Evolutionary conservation across 345 rosid genomes (phyloP).

Genomic region (Eucalyptus grandis): DNA sequence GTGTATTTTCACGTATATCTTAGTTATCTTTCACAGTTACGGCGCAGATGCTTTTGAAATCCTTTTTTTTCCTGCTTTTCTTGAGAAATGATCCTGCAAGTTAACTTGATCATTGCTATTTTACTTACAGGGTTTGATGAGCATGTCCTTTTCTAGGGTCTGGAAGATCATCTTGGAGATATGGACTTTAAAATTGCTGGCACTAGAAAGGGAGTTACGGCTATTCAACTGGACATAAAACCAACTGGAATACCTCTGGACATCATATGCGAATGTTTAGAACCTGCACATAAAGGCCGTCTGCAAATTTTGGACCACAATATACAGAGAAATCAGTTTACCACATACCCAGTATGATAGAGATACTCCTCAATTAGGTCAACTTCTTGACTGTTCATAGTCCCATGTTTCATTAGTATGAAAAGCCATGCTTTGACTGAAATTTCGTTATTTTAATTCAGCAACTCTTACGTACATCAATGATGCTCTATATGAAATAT

Average conservation of each 20-base stretch:
- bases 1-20: background rate
- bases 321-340: conserved; percentile 60
- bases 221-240: conserved; percentile 92
- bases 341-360: conserved; percentile 50
- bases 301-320: conserved; percentile 76
- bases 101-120: background rate
- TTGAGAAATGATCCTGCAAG: background rate
- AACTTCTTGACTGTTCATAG: background rate
- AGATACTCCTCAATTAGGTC: conserved; percentile 65
- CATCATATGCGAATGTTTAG: conserved; percentile 75
- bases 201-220: conserved; percentile 70
- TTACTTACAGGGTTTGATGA: background rate
- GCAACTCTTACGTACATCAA: conserved; percentile 65
- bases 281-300: conserved; percentile 73
- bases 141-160: conserved; percentile 32
- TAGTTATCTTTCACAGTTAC: background rate
- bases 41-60: background rate
- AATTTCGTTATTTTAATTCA: conserved; percentile 18
- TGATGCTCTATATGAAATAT: conserved; percentile 26
- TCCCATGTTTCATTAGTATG: background rate
- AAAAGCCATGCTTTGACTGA: background rate
- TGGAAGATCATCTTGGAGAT: conserved; percentile 98
- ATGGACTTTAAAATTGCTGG: conserved; percentile 99
- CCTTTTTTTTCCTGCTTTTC: background rate
- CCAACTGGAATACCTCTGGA: conserved; percentile 96